phyloP scores from a whole-genome alignment of 2,329 filamentous ascomycete genomes.

The Colletotrichum scovillei region DNA sequence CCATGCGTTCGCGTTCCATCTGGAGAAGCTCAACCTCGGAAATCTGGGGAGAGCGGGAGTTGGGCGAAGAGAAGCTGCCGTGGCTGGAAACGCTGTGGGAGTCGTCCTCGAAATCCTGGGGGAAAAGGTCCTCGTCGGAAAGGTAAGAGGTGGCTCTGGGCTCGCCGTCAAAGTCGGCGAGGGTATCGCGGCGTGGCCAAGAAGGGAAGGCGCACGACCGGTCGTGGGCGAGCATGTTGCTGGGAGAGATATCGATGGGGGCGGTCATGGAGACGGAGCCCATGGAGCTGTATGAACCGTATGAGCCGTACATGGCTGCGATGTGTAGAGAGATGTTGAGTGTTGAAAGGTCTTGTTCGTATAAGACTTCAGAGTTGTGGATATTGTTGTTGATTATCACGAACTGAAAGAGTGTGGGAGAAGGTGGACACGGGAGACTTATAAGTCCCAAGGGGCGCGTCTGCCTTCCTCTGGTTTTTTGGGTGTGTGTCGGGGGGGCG shows the following conservation, averaged over 20 bases:
- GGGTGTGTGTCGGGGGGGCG: not conserved
- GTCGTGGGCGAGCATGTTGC: conserved; percentile 54
- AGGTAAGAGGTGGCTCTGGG: conserved; percentile 65
- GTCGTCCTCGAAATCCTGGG: conserved; percentile 64
- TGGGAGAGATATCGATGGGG: conserved; percentile 59
- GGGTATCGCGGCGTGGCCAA: conserved; percentile 67
- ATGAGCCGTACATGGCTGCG: conserved; percentile 61
- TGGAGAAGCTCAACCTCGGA: conserved; percentile 61
- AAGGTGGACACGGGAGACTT: conserved; percentile 35
- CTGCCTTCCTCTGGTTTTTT: conserved; percentile 22
- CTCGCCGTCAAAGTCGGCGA: conserved; percentile 55
- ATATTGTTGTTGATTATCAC: conserved; percentile 29
- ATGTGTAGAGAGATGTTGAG: conserved; percentile 34
- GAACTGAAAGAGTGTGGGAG: conserved; percentile 6
- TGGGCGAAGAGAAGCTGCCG: conserved; percentile 57
- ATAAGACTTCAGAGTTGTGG: conserved; percentile 9
- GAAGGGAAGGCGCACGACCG: conserved; percentile 67
- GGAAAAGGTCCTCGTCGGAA: conserved; percentile 73
- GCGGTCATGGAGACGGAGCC: conserved; percentile 49
- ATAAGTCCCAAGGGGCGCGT: conserved; percentile 33
- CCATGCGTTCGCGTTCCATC: conserved; percentile 61
- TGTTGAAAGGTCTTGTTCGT: conserved; percentile 29
- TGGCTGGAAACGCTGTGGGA: conserved; percentile 56
- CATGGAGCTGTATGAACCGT: conserved; percentile 63
- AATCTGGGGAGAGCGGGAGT: conserved; percentile 50